Evolutionary conservation across 2,329 filamentous ascomycete genomes (phyloP).

Genomic region (Arthrobotrys conoides): DNA sequence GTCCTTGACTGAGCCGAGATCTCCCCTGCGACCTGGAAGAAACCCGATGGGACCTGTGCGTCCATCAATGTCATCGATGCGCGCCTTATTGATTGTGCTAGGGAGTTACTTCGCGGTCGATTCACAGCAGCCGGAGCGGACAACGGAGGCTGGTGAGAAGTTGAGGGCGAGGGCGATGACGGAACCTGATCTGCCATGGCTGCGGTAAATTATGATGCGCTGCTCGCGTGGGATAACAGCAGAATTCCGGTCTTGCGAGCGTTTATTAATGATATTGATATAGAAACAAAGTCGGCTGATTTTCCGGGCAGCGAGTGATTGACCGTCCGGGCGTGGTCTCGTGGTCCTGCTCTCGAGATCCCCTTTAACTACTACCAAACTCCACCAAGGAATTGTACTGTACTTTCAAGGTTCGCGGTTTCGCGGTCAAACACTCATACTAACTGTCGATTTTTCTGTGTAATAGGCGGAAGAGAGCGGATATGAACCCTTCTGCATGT

Average conservation of each 20-base stretch:
- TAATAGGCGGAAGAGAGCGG: slow-evolving; percentile 41
- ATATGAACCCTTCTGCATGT: slow-evolving; percentile 4
- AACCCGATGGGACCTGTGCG: slow-evolving; percentile 46
- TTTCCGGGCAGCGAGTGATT: slow-evolving; percentile 52
- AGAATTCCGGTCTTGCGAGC: slow-evolving; percentile 29
- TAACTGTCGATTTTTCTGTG: slow-evolving; percentile 8
- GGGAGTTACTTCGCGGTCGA: slow-evolving; percentile 52
- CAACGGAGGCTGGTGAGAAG: slow-evolving; percentile 14
- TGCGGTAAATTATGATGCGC: slow-evolving; percentile 18
- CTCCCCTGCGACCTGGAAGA: slow-evolving; percentile 61
- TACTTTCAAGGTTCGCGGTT: slow-evolving; percentile 5
- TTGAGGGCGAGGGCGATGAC: slow-evolving; percentile 36
- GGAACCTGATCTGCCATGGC: slow-evolving; percentile 50
- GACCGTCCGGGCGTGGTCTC: slow-evolving; percentile 37
- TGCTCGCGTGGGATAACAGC: slow-evolving; percentile 35
- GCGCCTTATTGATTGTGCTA: slow-evolving; percentile 49
- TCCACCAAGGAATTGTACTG: slow-evolving; percentile 19
- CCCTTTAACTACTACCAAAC: slow-evolving; percentile 3
- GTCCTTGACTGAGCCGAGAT: slow-evolving; percentile 59
- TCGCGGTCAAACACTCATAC: slow-evolving; percentile 12
- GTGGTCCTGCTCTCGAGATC: slow-evolving; percentile 48
- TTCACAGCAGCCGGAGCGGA: slow-evolving; percentile 16
- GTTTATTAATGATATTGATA: slow-evolving; percentile 26
- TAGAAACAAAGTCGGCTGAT: slow-evolving; percentile 45
- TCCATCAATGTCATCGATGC: slow-evolving; percentile 56